Evolutionary conservation across 1,284 basidiomycete genomes (phyloP), one percentile per base, ranked within the genome.

Genomic region (Ceratobasidium sp.): DNA sequence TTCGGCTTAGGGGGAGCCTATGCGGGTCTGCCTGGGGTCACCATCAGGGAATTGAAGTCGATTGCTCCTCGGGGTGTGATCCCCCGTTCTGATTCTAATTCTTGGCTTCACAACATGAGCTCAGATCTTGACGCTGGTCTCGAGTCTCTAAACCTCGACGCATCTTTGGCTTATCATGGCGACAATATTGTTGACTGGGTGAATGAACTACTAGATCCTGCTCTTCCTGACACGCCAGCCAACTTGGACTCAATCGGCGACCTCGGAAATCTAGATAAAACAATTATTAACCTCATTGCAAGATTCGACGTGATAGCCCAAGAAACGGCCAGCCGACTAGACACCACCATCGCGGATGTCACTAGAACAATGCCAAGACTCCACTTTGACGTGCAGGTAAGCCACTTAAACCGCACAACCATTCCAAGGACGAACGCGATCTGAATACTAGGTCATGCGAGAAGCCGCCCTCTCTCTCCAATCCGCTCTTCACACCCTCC

Each of bases 311-410:
- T 95, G 46, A 89, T 94, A 34, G 90, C 89, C 56, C 92, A 95
- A 81, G 95, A 97, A 79, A 95, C 94, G 0, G 93, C 94, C 1
- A 84, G 89, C 6, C 85, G 91, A 62, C 88, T 98, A 62, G 96
- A 98, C 81, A 90, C 90, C 77, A 88, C 90, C 59, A 95, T 98
- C 76, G 91, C 94, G 79, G 94, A 96, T 79, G 93, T 97, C 61
- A 94, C 94, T 0, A 88, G 94, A 63, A 89, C 90, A 3, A 90
- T 96, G 11, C 94, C 96, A 5, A 88, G 96, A 46, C 86, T 98
- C 58, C 90, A 91, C 0, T 98, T 97, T 80, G 96, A 98, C 82
- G 85, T 98, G 24, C 95, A 98, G 81, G 96, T 72, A 46, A 53
- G 69, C 14, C 31, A 37, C 14, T 41, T 27, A 9, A 9, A 19